A percentile compares a stretch with the other conserved stretches of the same genome.
phyloP scores from a whole-genome alignment of 371 early-diverging fungal genomes.

The Syncephalastrum racemosum region DNA sequence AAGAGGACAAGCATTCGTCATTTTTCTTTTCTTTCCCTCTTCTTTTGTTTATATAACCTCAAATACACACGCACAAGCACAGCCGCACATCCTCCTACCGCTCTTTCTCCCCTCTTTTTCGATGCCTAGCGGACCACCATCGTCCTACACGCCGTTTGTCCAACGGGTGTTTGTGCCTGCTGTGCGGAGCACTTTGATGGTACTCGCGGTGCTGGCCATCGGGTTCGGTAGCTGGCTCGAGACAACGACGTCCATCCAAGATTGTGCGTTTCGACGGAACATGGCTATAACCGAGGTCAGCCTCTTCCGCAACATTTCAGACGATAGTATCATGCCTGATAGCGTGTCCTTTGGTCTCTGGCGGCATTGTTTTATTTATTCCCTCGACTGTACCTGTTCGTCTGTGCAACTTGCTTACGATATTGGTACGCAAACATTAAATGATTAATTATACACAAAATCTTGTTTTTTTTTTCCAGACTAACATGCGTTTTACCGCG shows the following conservation, averaged over 20 bases:
- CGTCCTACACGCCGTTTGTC: slow-evolving; percentile 31
- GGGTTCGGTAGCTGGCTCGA: slow-evolving; percentile 39
- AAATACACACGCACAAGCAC: no score
- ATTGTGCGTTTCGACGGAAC: slow-evolving; percentile 27
- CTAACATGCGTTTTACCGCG: no score
- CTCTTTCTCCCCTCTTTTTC: no score
- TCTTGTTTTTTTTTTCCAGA: slow-evolving; percentile 5
- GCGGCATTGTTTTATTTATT: slow-evolving; percentile 39
- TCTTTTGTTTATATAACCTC: background rate
- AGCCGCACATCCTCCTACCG: no score
- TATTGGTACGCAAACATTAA: slow-evolving; percentile 26
- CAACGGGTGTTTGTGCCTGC: slow-evolving; percentile 28
- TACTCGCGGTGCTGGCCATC: slow-evolving; percentile 25
- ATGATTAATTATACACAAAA: slow-evolving; percentile 5
- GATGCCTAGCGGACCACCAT: background rate
- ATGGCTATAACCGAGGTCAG: slow-evolving; percentile 31
- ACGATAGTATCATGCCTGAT: slow-evolving; percentile 23
- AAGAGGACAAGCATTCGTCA: no score
- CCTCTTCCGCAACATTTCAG: slow-evolving; percentile 27
- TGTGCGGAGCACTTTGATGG: slow-evolving; percentile 22
- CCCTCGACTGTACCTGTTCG: slow-evolving; percentile 38
- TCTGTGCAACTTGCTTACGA: slow-evolving; percentile 28
- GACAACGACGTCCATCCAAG: slow-evolving; percentile 24
- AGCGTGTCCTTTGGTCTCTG: slow-evolving; percentile 42
- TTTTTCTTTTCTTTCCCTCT: no score